Percentiles rank a stretch among this genome's conserved stretches.
These are phyloP conservation scores for Ophiostoma sp. DNA, from an alignment of 2,329 filamentous ascomycete genomes.

Conservation along the genomic window DNA sequence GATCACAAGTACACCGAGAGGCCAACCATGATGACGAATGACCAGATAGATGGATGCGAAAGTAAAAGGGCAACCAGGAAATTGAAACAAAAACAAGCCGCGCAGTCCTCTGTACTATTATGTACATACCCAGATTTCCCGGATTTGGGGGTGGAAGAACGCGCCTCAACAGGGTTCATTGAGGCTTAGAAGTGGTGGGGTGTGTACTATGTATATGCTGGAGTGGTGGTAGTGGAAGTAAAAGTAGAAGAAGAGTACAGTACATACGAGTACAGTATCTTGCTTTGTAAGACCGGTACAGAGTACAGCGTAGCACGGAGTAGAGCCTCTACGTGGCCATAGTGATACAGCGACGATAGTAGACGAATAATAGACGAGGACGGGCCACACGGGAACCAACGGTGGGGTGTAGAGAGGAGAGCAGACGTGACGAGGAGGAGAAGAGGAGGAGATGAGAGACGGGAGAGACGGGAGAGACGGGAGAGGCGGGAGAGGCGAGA, in stretches of 20 bases:
- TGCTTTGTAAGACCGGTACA: no score
- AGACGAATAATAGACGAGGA: not conserved
- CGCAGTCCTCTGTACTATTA: no score
- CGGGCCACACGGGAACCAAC: constrained; percentile 7
- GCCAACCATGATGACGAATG: not conserved
- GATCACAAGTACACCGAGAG: constrained; percentile 8
- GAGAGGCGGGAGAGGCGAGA: not conserved
- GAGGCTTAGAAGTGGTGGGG: constrained; percentile 2
- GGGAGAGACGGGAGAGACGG: not conserved
- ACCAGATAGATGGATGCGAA: not conserved
- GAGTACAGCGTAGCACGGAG: not conserved
- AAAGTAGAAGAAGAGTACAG: not conserved
- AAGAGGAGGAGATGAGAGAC: not conserved
- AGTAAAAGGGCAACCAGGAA: not conserved
- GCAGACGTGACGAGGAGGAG: not conserved
- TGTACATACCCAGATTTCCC: not conserved
- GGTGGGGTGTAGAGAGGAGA: not conserved
- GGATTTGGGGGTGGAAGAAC: not conserved
- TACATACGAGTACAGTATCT: no score
- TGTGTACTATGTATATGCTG: not conserved
- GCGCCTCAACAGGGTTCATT: not conserved
- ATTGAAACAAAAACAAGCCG: not conserved
- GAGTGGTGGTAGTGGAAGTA: not conserved
- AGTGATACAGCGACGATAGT: not conserved
- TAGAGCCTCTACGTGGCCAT: constrained; percentile 4